Conservation (phyloP, 495 filamentous ascomycete species). For the Neohortaea acidophila region DNA sequence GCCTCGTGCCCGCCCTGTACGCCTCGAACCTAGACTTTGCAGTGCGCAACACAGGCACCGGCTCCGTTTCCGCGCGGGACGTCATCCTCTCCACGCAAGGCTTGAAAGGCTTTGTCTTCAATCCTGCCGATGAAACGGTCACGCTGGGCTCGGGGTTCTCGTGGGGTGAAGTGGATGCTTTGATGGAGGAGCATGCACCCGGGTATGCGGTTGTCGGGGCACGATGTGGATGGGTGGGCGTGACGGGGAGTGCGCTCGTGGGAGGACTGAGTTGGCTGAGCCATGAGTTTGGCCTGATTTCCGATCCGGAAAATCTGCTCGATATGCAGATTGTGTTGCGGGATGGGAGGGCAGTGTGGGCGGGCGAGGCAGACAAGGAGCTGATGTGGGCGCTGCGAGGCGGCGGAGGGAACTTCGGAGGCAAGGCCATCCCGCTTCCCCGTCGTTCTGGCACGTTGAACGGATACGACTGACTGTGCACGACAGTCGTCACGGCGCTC, state of each 20-base stretch:
- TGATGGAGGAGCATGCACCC: constrained; percentile 19
- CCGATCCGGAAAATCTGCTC: constrained; percentile 25
- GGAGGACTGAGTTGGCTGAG: constrained; percentile 25
- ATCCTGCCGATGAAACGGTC: constrained; percentile 13
- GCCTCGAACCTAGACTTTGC: constrained; percentile 22
- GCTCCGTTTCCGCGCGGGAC: constrained; percentile 18
- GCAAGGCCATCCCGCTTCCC: neutral
- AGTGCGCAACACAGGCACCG: constrained; percentile 21
- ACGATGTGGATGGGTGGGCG: constrained; percentile 21
- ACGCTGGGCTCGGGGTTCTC: constrained; percentile 19
- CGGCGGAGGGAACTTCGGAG: constrained; percentile 21
- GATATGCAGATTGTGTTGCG: constrained; percentile 22
- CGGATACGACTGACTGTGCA: neutral
- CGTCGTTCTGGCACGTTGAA: neutral
- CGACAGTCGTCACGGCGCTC: constrained; percentile 17
- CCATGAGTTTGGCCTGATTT: constrained; percentile 21
- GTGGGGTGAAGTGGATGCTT: constrained; percentile 18
- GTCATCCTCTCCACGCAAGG: constrained; percentile 22
- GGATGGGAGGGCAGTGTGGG: constrained; percentile 21
- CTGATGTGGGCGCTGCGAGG: constrained; percentile 24
- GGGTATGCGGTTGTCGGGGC: constrained; percentile 23
- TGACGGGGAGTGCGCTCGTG: constrained; percentile 18
- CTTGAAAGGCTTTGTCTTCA: constrained; percentile 21
- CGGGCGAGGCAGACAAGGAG: constrained; percentile 22
- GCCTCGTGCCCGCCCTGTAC: constrained; percentile 18